Conservation (phyloP, 306 rosid species). For the Corylus americana region DNA sequence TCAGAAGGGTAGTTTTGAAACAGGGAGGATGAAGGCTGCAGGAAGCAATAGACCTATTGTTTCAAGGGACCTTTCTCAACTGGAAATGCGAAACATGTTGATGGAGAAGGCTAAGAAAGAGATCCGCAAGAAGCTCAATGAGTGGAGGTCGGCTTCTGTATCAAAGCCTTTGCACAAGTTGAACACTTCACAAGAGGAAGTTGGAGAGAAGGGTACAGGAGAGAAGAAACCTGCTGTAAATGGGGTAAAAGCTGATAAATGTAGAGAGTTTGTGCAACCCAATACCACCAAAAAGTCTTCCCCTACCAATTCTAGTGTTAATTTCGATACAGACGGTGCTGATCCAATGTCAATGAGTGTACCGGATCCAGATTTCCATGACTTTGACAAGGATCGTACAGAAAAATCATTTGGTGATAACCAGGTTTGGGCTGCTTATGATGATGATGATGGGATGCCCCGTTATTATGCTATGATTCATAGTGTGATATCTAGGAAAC, state of each 20-base stretch:
- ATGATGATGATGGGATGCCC: constrained; percentile 94
- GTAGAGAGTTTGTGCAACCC: constrained; percentile 25
- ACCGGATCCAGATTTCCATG: constrained; percentile 87
- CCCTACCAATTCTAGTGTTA: constrained; percentile 32
- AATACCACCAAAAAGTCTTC: constrained; percentile 24
- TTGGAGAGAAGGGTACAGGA: constrained; percentile 34
- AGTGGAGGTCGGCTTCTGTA: constrained; percentile 34
- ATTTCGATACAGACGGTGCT: constrained; percentile 23
- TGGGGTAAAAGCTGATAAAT: constrained; percentile 33
- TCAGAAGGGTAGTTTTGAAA: constrained; percentile 37
- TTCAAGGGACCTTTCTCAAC: constrained; percentile 41
- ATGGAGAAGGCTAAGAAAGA: constrained; percentile 52
- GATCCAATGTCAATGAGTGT: constrained; percentile 63
- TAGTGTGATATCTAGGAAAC: constrained; percentile 58
- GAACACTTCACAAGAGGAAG: constrained; percentile 25
- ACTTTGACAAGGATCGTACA: constrained; percentile 81
- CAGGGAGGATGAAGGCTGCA: constrained; percentile 37
- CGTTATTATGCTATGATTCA: constrained; percentile 80
- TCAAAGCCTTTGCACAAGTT: constrained; percentile 30
- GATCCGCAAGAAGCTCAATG: constrained; percentile 57
- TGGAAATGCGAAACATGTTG: constrained; percentile 48
- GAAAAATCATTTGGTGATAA: constrained; percentile 66
- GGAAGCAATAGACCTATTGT: constrained; percentile 34
- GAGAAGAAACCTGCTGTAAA: constrained; percentile 20
- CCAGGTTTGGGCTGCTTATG: constrained; percentile 92